Evolutionary conservation across 2,329 filamentous ascomycete species (phyloP), one percentile per base, ranked within the genome.

Genomic region (Fusarium tanahbumbuense): DNA sequence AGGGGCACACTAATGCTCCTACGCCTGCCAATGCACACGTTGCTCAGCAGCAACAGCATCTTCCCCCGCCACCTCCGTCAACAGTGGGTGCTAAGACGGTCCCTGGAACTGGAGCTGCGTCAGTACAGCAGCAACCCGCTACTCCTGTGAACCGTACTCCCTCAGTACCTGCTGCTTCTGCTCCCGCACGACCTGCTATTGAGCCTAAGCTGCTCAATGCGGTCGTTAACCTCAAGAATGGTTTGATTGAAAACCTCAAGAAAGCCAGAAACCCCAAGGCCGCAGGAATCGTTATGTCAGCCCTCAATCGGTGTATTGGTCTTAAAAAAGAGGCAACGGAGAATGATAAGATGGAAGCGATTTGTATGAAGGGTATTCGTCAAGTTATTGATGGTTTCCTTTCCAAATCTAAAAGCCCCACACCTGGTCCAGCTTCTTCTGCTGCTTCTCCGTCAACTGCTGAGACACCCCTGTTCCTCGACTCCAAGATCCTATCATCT

Each of bases 251-350:
- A 54, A 84, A 84, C 59, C 78, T 86, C 44, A 79, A 79, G 52
- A 82, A 81, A 65, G 81, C 81, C 2, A 78, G 80, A 16, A 79
- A 79, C 15, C 80, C 81, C 27, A 79, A 81, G 59, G 79, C 83
- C 18, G 81, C 85, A 60, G 82, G 81, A 25, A 82, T 86, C 25
- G 83, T 86, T 63, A 85, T 86, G 81, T 86, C 84, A 9, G 85
- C 85, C 15, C 78, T 87, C 65, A 86, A 86, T 66, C 84, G 84
- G 27, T 84, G 82, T 46, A 76, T 87, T 12, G 84, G 84, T 0
- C 79, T 87, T 48, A 82, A 85, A 64, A 79, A 79, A 25, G 78
- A 80, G 44, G 79, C 80, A 9, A 82, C 82, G 1, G 82, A 82
- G 44, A 81, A 83, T 56, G 81, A 84, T 40, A 79, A 80, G 61